These are phyloP conservation scores for Ogataea pini DNA, from an alignment of 805 yeast species.

Conservation along the genomic window DNA sequence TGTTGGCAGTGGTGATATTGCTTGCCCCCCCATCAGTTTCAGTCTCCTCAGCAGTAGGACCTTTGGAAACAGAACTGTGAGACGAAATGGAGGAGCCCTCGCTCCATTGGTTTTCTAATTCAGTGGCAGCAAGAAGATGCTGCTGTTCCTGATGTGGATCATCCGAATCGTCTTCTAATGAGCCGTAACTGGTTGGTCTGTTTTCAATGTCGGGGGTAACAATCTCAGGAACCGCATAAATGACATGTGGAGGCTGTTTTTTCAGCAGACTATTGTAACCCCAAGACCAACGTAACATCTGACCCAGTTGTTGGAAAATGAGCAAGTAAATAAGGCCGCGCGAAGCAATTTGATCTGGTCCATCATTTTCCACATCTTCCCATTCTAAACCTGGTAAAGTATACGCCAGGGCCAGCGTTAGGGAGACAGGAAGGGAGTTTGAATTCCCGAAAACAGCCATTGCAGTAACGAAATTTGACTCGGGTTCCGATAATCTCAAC, in stretches of 20 bases:
- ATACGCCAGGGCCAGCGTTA: constrained; percentile 76
- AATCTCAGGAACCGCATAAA: constrained; percentile 18
- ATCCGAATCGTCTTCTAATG: constrained; percentile 14
- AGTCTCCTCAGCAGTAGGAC: constrained; percentile 12
- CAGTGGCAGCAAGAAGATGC: constrained; percentile 1
- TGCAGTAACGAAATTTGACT: constrained; percentile 89
- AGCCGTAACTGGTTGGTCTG: constrained; percentile 23
- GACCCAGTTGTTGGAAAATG: constrained; percentile 82
- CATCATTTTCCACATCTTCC: constrained; percentile 70
- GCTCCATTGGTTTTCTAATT: constrained; percentile 25
- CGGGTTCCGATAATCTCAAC: constrained; percentile 65
- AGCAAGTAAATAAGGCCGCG: constrained; percentile 74
- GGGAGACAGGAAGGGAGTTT: constrained; percentile 89
- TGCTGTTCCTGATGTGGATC: constrained; percentile 3
- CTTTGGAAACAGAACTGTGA: constrained; percentile 15
- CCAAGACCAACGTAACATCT: constrained; percentile 84
- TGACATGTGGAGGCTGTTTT: constrained; percentile 44
- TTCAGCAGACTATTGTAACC: constrained; percentile 72
- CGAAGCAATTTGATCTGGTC: constrained; percentile 69
- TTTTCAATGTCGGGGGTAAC: constrained; percentile 18
- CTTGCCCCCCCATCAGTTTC: constrained; percentile 7
- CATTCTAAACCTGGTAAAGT: constrained; percentile 74
- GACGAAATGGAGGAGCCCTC: constrained; percentile 31
- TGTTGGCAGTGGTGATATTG: neutral
- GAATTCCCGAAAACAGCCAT: constrained; percentile 98